Conservation (phyloP, 2,329 filamentous ascomycete species). For the Ophiostoma quercus region DNA sequence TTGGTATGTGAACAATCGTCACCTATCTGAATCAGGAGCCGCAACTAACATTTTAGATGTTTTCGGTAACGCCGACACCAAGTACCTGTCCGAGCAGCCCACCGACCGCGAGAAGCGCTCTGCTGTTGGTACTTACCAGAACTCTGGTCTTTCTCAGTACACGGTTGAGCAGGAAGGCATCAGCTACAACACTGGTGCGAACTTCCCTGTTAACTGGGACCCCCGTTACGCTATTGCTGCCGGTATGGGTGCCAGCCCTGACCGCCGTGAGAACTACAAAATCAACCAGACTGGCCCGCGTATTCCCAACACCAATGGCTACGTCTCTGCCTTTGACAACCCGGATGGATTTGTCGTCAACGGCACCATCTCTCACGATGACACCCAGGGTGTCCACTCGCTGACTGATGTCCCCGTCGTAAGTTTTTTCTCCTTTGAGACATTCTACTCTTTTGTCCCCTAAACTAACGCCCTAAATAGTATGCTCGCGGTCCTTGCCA, state of each 20-base stretch:
- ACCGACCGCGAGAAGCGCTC: conserved; percentile 67
- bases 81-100: conserved; percentile 59
- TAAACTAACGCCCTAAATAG: not conserved
- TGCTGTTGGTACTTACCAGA: conserved; percentile 67
- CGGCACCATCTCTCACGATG: conserved; percentile 61
- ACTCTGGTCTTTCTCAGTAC: conserved; percentile 73
- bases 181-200: conserved; percentile 65
- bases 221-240: conserved; percentile 75
- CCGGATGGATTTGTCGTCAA: conserved; percentile 46
- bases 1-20: conserved; percentile 35
- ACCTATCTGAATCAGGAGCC: not conserved
- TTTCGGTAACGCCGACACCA: conserved; percentile 73
- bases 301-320: conserved; percentile 39
- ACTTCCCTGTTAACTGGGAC: conserved; percentile 81
- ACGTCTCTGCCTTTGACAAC: conserved; percentile 63
- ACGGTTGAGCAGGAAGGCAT: conserved; percentile 52
- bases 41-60: conserved; percentile 44
- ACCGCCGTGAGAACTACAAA: conserved; percentile 70
- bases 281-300: conserved; percentile 64
- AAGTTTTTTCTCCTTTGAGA: not conserved
- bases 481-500: conserved; percentile 75
- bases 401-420: conserved; percentile 69
- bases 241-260: conserved; percentile 66
- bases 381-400: conserved; percentile 67
- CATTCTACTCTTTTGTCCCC: not conserved